Base-by-base conservation (phyloP, 2,329 filamentous ascomycete species). In the Beauveria australis region DNA sequence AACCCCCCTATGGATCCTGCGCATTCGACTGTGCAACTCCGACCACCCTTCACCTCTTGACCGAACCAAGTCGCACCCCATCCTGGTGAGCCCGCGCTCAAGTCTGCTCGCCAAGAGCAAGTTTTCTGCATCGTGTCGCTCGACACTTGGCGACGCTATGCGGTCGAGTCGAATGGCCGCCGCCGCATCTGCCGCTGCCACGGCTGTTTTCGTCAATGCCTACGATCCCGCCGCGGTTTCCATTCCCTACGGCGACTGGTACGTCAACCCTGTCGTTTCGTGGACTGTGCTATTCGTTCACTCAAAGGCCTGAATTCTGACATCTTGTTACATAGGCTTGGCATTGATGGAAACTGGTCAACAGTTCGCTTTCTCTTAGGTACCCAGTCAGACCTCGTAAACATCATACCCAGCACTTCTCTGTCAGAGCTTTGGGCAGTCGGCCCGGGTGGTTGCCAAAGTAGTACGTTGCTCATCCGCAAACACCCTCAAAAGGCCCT, bases 341-440 rank as follows among this genome's bases (percentile, higher is more conserved):
- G 85, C 53, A 78, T 82, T 64, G 87, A 90, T 69, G 88, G 88
- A 10, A 80, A 80, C 64, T 92, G 89, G 89, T 91, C 88, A 18
- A 83, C 87, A 7, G 84, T 90, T 64, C 78, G 77, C 14, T 76
- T 92, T 52, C 62, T 66, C 6, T 62, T 81, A 75, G 66, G 78
- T 81, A 72, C 74, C 22, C 65, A 71, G 10, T 67, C 67, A 7
- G 69, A 75, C 58, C 33, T 65, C 10, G 67, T 78, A 62, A 71
- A 75, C 64, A 71, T 78, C 37, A 68, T 78, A 14, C 78, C 87
- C 56, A 90, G 86, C 67, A 91, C 88, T 6, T 80, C 82, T 14
- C 78, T 86, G 47, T 89, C 89, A 41, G 87, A 91, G 71, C 85
- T 87, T 48, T 91, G 88, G 87, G 80, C 84, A 3, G 76, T 91